phyloP scores from a whole-genome alignment of 2,329 filamentous ascomycete genomes.

The Ceratocystis harringtonii region DNA sequence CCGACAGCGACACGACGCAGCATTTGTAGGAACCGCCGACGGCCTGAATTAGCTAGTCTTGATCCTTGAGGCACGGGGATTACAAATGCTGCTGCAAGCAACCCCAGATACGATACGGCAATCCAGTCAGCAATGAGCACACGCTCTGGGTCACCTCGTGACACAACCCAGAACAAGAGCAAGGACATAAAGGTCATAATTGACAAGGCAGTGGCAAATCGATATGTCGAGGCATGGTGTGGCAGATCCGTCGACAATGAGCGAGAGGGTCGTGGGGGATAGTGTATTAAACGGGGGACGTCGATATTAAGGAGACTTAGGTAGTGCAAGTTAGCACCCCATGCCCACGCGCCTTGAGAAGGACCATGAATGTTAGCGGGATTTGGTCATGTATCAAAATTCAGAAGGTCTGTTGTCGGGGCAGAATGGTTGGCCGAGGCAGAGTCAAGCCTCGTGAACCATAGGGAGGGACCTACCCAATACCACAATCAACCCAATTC shows the following conservation, averaged over 20 bases:
- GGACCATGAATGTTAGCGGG: constrained; percentile 1
- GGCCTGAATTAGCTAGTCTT: constrained; percentile 48
- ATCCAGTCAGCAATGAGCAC: constrained; percentile 72
- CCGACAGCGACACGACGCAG: constrained; percentile 69
- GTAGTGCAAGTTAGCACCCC: constrained; percentile 83
- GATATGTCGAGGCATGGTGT: constrained; percentile 73
- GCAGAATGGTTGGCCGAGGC: not conserved
- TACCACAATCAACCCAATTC: constrained; percentile 72
- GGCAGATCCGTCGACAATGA: constrained; percentile 53
- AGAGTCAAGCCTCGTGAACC: not conserved
- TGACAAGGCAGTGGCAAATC: constrained; percentile 64
- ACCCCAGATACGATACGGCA: constrained; percentile 66
- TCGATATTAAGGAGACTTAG: constrained; percentile 70
- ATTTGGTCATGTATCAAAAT: not conserved
- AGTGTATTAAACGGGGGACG: constrained; percentile 72
- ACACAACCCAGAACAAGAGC: constrained; percentile 68
- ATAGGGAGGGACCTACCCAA: constrained; percentile 45
- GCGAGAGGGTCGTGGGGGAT: constrained; percentile 63
- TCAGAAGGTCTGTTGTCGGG: not conserved
- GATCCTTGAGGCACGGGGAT: constrained; percentile 47
- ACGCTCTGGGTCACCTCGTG: constrained; percentile 50
- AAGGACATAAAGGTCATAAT: constrained; percentile 57
- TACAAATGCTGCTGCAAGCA: constrained; percentile 56
- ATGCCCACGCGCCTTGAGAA: constrained; percentile 71
- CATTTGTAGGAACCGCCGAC: constrained; percentile 58